phyloP scores from a whole-genome alignment of 2,329 filamentous ascomycete genomes.

The Venturia aucupariae region DNA sequence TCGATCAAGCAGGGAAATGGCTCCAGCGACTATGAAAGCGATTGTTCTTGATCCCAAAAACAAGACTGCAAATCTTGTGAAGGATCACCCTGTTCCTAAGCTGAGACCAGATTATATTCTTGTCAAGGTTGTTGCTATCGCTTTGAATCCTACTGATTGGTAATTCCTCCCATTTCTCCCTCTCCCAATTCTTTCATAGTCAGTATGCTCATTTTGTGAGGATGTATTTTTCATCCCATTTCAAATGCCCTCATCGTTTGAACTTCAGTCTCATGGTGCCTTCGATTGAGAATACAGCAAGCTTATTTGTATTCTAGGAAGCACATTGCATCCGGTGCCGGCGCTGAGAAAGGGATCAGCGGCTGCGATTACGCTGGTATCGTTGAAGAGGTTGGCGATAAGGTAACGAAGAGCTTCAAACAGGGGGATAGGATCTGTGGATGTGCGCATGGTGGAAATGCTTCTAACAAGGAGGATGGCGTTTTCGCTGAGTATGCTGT shows the following conservation, averaged over 20 bases:
- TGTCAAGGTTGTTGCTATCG: conserved; percentile 44
- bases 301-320: conserved; percentile 1
- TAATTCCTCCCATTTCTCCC: not conserved
- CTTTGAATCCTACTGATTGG: conserved; percentile 15
- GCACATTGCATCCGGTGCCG: conserved; percentile 25
- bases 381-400: conserved; percentile 27
- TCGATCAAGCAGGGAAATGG: not conserved
- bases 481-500: conserved; percentile 12
- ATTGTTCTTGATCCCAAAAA: not conserved
- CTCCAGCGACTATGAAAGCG: conserved; percentile 10
- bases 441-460: conserved; percentile 9
- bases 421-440: conserved; percentile 13
- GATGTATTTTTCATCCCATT: too few species aligned
- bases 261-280: too few species aligned
- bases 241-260: too few species aligned
- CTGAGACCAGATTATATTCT: conserved; percentile 43
- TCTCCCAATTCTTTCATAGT: too few species aligned
- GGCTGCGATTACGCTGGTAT: conserved; percentile 32
- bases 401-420: conserved; percentile 21
- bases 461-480: conserved; percentile 4
- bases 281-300: too few species aligned
- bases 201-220: too few species aligned
- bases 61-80: not conserved
- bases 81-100: conserved; percentile 28
- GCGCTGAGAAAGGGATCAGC: conserved; percentile 24